Conservation (phyloP, 768 basidiomycete species). For the Pleurotus citrinopileatus region DNA sequence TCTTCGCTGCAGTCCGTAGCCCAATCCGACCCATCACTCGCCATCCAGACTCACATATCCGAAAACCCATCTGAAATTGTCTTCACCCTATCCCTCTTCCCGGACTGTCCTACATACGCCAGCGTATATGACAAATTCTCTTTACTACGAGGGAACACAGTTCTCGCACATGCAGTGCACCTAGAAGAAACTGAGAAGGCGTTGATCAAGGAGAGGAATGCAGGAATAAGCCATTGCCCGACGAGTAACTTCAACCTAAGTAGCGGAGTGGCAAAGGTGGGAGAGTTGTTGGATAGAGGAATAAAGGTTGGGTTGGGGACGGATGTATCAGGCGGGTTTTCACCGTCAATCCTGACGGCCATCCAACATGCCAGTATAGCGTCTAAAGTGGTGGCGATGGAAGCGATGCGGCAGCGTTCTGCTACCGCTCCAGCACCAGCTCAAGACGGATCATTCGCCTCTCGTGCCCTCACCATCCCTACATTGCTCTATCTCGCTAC, state of each 20-base stretch:
- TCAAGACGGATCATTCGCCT: conserved; percentile 33
- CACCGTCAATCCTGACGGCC: conserved; percentile 71
- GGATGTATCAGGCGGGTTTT: conserved; percentile 87
- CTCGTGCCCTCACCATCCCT: conserved; percentile 66
- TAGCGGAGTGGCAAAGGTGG: conserved; percentile 82
- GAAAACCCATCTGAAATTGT: conserved; percentile 78
- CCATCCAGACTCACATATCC: conserved; percentile 90
- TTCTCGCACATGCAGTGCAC: conserved; percentile 87
- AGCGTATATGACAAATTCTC: conserved; percentile 78
- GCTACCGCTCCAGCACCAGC: conserved; percentile 6
- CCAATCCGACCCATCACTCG: conserved; percentile 51
- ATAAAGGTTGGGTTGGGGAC: conserved; percentile 97
- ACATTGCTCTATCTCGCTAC: conserved; percentile 90
- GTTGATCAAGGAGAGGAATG: conserved; percentile 58
- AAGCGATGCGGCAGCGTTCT: conserved; percentile 20
- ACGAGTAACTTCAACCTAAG: conserved; percentile 90
- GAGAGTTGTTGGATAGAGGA: conserved; percentile 74
- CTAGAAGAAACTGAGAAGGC: conserved; percentile 70
- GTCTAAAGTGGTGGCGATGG: conserved; percentile 71
- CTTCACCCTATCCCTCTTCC: conserved; percentile 66
- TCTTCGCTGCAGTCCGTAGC: conserved; percentile 60
- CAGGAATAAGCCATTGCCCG: conserved; percentile 91
- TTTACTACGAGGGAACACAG: conserved; percentile 74
- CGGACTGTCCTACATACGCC: conserved; percentile 63
- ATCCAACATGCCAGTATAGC: conserved; percentile 77